Base-by-base conservation (phyloP, 306 rosid species). In the Fragaria nilgerrensis region DNA sequence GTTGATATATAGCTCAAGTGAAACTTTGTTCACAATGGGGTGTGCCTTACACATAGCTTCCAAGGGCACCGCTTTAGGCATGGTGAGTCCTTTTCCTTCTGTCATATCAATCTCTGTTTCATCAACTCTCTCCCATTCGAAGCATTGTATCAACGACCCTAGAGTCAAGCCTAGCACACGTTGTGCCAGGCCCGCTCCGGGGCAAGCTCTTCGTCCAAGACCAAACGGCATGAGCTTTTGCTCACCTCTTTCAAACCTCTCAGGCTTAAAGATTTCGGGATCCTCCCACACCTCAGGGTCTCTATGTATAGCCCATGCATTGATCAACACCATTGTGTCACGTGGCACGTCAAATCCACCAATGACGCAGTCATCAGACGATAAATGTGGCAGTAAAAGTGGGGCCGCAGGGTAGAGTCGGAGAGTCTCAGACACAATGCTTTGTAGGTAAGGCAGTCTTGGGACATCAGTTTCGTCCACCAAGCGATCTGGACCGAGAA, bases 251-350 rank as follows among this genome's bases (percentile, higher is more conserved):
- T 11, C 50, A 32, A 73, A 75, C 41, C 88, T 82, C 34, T 82
- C 86, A 0, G 86, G 88, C 19, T 50, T 82, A 11, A 85, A 85
- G 65, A 41, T 65, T 2, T 67, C 45, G 10, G 86, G 75, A 5
- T 82, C 77, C 1, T 75, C 84, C 86, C 88, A 85, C 5, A 68
- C 5, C 7, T 19, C 49, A 2, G 78, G 88, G 11, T 85, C 84
- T 69, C 88, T 79, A 9, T 82, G 88, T 34, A 85, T 37, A n/a
- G 79, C 86, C 86, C 88, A 85, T 15, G 80, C 86, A 22, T 85
- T 85, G 37, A 79, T 74, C 55, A 82, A 32, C 9, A 85, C 5
- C 0, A 85, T 85, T 0, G 87, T 84, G 74, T 64, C 82, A 0
- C 75, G 73, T 27, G 84, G 87, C 49, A 84, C 47, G 5, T 77